These are phyloP conservation scores for Taphrina confusa DNA, from an alignment of 1,139 yeast species.

Conservation along the genomic window DNA sequence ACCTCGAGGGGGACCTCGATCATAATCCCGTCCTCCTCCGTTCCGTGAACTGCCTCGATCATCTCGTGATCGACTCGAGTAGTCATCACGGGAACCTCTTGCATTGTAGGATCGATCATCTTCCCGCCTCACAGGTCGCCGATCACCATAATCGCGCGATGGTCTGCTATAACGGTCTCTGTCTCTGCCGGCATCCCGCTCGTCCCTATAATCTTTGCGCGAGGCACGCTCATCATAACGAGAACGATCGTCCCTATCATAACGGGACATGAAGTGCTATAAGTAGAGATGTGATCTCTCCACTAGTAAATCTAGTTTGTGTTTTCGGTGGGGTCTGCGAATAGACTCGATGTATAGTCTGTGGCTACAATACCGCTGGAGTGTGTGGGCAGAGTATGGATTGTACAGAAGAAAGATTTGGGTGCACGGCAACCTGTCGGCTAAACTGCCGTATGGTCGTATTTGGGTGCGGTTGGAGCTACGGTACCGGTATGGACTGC, in stretches of 20 bases:
- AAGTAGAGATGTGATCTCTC: too few species aligned
- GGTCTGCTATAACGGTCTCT: conserved; percentile 41
- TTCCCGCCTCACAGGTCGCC: conserved; percentile 37
- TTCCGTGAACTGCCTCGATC: conserved; percentile 36
- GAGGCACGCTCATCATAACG: conserved; percentile 30
- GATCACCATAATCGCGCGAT: conserved; percentile 40
- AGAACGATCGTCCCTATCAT: conserved; percentile 12
- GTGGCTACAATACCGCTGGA: too few species aligned
- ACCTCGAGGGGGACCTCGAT: conserved; percentile 35
- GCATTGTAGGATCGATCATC: conserved; percentile 30
- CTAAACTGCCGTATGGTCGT: too few species aligned
- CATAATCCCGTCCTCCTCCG: conserved; percentile 36
- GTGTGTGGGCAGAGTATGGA: too few species aligned
- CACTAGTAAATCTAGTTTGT: too few species aligned
- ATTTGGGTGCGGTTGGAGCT: too few species aligned
- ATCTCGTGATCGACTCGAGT: conserved; percentile 27
- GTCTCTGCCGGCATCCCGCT: conserved; percentile 40
- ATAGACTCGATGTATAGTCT: too few species aligned
- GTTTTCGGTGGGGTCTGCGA: too few species aligned
- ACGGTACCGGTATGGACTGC: too few species aligned
- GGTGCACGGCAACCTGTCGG: too few species aligned
- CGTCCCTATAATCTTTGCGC: conserved; percentile 36
- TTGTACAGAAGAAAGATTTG: too few species aligned
- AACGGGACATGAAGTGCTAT: conserved; percentile 15
- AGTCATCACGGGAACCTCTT: conserved; percentile 39